Percentiles rank a stretch among this genome's conserved stretches.
These are phyloP conservation scores for Trifolium fragiferum DNA, from an alignment of 306 rosid species.

Conservation along the genomic window DNA sequence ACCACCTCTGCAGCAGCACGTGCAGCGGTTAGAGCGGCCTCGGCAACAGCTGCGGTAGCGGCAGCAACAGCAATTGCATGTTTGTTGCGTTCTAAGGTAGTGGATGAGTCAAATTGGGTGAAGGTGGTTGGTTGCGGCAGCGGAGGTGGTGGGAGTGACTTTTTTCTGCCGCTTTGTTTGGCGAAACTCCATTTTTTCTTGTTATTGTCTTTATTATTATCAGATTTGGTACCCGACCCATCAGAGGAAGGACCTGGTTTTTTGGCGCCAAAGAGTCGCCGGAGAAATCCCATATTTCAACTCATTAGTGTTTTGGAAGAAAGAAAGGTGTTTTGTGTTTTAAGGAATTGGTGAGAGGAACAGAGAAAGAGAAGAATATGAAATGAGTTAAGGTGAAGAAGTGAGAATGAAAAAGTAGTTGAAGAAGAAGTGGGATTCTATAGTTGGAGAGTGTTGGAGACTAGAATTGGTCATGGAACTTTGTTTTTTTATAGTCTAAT, in stretches of 20 bases:
- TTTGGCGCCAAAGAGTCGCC: conserved; percentile 78
- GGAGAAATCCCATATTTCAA: conserved; percentile 83
- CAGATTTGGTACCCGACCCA: conserved; percentile 35
- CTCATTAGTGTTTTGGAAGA: conserved; percentile 39
- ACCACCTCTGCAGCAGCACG: conserved; percentile 98
- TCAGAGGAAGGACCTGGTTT: conserved; percentile 32
- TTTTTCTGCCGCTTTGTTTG: conserved; percentile 30
- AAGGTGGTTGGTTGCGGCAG: conserved; percentile 3
- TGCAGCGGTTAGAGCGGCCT: conserved; percentile 91
- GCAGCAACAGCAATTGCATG: conserved; percentile 96
- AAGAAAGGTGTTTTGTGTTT: background rate
- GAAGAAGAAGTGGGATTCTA: conserved; percentile 18
- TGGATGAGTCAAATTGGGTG: conserved; percentile 22
- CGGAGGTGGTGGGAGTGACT: conserved; percentile 34
- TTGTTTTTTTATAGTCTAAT: background rate
- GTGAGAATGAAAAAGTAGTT: background rate
- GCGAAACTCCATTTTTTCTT: conserved; percentile 57
- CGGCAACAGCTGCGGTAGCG: conserved; percentile 93
- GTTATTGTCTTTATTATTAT: conserved; percentile 38
- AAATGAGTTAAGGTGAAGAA: background rate
- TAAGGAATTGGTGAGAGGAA: background rate
- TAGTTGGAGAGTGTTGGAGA: conserved; percentile 35
- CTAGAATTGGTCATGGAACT: conserved; percentile 23
- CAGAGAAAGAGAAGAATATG: background rate
- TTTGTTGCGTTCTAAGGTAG: conserved; percentile 62